Conservation (phyloP, 495 filamentous ascomycete species). For the Trichocladium antarcticum region DNA sequence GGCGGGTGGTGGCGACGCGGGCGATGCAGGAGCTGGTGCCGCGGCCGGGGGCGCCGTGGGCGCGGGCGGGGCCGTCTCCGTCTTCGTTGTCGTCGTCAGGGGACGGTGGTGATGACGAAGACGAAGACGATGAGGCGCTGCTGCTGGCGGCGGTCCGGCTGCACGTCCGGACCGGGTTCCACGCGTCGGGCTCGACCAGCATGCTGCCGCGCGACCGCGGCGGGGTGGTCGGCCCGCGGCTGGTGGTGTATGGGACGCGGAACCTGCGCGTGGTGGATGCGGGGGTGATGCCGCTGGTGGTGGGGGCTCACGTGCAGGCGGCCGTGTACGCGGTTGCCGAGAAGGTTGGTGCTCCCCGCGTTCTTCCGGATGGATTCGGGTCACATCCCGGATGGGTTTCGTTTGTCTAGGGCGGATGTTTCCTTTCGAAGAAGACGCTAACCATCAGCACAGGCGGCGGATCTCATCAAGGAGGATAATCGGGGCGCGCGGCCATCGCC, state of each 20-base stretch:
- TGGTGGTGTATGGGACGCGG: conserved; percentile 39
- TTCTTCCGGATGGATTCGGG: too few relatives aligned
- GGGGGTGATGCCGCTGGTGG: conserved; percentile 40
- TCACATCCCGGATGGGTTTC: too few relatives aligned
- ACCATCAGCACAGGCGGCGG: neutral
- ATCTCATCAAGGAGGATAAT: conserved; percentile 6
- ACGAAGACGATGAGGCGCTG: conserved; percentile 2
- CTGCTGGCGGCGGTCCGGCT: conserved; percentile 15
- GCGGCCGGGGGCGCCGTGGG: conserved; percentile 7
- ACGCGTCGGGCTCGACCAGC: conserved; percentile 31
- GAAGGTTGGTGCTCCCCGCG: conserved; percentile 22
- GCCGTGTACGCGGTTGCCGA: conserved; percentile 47
- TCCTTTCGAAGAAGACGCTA: too few relatives aligned
- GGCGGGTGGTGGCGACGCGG: conserved; percentile 27
- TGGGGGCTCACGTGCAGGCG: conserved; percentile 36
- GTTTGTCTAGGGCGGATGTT: too few relatives aligned
- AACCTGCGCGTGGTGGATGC: conserved; percentile 39
- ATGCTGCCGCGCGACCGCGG: conserved; percentile 33
- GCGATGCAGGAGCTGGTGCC: conserved; percentile 25
- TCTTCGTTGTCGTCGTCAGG: neutral
- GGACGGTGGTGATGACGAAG: conserved; percentile 10
- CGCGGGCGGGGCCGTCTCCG: too few relatives aligned
- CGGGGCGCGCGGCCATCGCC: neutral
- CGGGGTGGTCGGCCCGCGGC: conserved; percentile 38
- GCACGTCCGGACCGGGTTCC: conserved; percentile 16